Base-by-base conservation (phyloP, 2,329 filamentous ascomycete genomes). In the Lasiodiplodia hormozganensis region DNA sequence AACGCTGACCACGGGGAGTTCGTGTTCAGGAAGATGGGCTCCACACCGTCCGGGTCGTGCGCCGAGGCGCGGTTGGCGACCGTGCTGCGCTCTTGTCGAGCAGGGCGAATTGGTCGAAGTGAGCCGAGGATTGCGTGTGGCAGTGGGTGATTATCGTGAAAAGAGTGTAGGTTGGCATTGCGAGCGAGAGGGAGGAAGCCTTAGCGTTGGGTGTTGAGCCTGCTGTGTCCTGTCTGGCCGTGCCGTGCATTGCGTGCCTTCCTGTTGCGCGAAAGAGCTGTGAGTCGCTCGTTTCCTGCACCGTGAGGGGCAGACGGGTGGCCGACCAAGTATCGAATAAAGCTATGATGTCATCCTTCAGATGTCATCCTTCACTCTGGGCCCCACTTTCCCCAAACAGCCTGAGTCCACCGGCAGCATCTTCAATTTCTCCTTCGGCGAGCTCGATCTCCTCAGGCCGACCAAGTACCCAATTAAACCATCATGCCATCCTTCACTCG, bases 1-100 rank as follows among this genome's bases (percentile, higher is more conserved):
- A 90, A 90, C 0, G 83, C 80, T 0, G 87, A 89, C 71, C 83
- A 87, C 0, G 88, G 88, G 0, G 82, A 80, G 31, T 87, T 83
- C 1, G 84, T 84, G 70, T 89, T 89, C 21, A 85, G 73, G 36
- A 85, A 81, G 1, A 87, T 71, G 0, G 76, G 75, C 53, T 68
- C 65, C 2, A 34, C 49, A 18, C 57, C 65, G 14, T 31, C 36
- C 3, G 65, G 65, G 65, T 51, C 56, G 25, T 25, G 14, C 2
- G 43, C 34, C 3, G 56, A 47, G 6, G 18, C 28, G 21, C 6
- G 36, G 36, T 1, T 12, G 25, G 25, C 25, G 25, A 25, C n/a
- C 25, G 7, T 7, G 51, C 12, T 25, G 43, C 65, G 54, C n/a
- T 68, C 67, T 25, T 68, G 52, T 6, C 67, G 1, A 68, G 58